Base-by-base conservation (phyloP, 2,329 filamentous ascomycete genomes). In the Raffaelea arxii region DNA sequence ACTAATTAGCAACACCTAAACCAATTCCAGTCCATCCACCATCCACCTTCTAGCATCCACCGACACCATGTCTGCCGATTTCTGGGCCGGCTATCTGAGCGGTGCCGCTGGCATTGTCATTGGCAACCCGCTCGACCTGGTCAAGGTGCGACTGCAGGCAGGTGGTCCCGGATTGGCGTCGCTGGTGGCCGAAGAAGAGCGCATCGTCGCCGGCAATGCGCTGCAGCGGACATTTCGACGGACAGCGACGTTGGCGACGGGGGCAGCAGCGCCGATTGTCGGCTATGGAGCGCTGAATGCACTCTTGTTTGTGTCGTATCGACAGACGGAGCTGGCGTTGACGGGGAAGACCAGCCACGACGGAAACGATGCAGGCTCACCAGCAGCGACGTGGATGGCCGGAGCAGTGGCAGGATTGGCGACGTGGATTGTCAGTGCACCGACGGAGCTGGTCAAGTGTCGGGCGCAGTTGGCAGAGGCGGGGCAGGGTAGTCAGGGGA, bases 201-300 rank as follows among this genome's bases (percentile, higher is more conserved):
- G 39, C 23, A 18, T 49, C 38, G 18, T 42, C 10, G 4, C 9
- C n/a, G n/a, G 32, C 44, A 16, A n/a, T 30, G 25, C 32, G 24
- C 42, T 48, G 40, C 46, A 42, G 21, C 40, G 39, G 40, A 39
- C 46, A 1, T 12, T 43, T 30, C 21, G 38, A 12, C 42, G 37
- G 30, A 18, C 23, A 3, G 46, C 48, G 14, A 48, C 65, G 14
- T 61, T 77, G 14, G 64, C 77, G 18, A 67, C 74, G 9, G 91
- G 91, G 52, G 80, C 85, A 11, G 84, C 90, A 22, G 89, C 89
- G 30, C 91, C 91, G 0, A 82, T 95, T 32, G 69, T 95, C 4
- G 87, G 87, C 54, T 95, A 95, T 65, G 91, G 91, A 52, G 88
- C 86, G 19, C 75, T 97, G 50, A 96, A 96, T 60, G 89, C 88